A percentile compares a stretch with the other conserved stretches of the same genome.
phyloP scores from a whole-genome alignment of 495 filamentous ascomycete genomes.

The Lasiosphaeria miniovina region DNA sequence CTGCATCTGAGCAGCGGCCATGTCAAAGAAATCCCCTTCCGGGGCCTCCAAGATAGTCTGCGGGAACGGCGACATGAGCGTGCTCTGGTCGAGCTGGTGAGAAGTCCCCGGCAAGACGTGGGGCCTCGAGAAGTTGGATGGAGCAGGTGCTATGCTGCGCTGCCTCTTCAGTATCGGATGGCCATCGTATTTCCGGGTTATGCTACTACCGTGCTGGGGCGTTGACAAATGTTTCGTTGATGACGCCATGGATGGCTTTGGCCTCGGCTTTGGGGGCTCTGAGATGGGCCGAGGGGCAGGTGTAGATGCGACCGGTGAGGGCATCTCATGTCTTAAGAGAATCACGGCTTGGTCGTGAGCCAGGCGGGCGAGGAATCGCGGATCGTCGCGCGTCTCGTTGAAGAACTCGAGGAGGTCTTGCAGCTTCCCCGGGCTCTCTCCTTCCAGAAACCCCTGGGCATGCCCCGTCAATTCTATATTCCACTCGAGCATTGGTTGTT shows the following conservation, averaged over 20 bases:
- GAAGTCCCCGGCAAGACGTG: conserved; percentile 8
- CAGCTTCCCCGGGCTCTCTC: conserved; percentile 45
- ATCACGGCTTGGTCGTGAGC: conserved; percentile 44
- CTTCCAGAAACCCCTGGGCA: conserved; percentile 47
- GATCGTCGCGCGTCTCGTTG: conserved; percentile 38
- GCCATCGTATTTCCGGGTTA: conserved; percentile 3
- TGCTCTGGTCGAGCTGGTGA: conserved; percentile 11
- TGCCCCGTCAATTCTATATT: conserved; percentile 43
- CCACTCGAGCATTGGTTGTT: conserved; percentile 49
- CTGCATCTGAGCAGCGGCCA: neutral
- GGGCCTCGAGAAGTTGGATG: conserved; percentile 6
- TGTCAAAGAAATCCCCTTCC: conserved; percentile 6
- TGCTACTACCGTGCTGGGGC: conserved; percentile 9
- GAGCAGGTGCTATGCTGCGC: conserved; percentile 16
- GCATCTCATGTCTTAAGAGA: conserved; percentile 26
- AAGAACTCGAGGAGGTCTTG: conserved; percentile 52
- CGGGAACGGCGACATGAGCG: conserved; percentile 12
- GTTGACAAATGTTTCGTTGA: conserved; percentile 26
- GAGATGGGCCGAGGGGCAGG: conserved; percentile 19
- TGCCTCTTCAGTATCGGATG: conserved; percentile 17
- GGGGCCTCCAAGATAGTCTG: conserved; percentile 13
- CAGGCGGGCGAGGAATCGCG: conserved; percentile 38
- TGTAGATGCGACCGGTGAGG: conserved; percentile 6
- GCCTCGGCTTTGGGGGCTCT: conserved; percentile 22
- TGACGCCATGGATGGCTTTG: conserved; percentile 7